Percentiles rank a stretch among this genome's conserved stretches.
Conservation (phyloP, 768 basidiomycete species). For the Rickenella mellea region DNA sequence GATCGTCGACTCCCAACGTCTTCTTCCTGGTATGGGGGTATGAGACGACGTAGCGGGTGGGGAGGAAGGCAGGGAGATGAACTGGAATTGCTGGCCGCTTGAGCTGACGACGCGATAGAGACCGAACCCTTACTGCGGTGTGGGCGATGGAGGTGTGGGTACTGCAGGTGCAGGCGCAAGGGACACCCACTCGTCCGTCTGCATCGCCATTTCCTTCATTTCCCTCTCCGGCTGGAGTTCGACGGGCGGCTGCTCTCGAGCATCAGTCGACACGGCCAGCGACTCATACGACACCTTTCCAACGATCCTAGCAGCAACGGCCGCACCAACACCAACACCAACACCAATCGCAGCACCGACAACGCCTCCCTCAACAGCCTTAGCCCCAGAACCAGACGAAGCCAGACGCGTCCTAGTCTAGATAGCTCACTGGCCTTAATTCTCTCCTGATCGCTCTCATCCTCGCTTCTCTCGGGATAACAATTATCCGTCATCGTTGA, state of each 20-base stretch:
- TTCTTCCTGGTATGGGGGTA: slow-evolving; percentile 32
- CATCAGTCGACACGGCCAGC: slow-evolving; percentile 26
- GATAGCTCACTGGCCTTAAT: slow-evolving; percentile 55
- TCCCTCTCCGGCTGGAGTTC: slow-evolving; percentile 66
- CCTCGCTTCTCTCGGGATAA: slow-evolving; percentile 44
- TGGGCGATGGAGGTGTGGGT: too few relatives aligned
- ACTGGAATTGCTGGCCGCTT: slow-evolving; percentile 59
- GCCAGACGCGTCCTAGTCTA: slow-evolving; percentile 16
- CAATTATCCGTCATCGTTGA: slow-evolving; percentile 60
- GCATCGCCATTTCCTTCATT: slow-evolving; percentile 64
- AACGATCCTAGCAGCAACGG: too few relatives aligned
- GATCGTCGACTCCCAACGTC: slow-evolving; percentile 63
- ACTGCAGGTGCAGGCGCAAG: slow-evolving; percentile 23
- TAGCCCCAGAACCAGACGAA: too few relatives aligned
- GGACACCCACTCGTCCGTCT: slow-evolving; percentile 68
- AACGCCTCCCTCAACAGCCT: slow-evolving; percentile 1
- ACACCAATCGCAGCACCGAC: slow-evolving; percentile 10
- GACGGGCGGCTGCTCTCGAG: slow-evolving; percentile 19
- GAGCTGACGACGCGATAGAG: slow-evolving; percentile 52
- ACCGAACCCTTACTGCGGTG: slow-evolving; percentile 14
- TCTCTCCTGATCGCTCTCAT: slow-evolving; percentile 56
- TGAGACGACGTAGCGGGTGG: slow-evolving; percentile 22
- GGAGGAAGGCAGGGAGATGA: slow-evolving; percentile 42
- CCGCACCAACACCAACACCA: background rate
- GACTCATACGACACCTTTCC: slow-evolving; percentile 46